phyloP scores from a whole-genome alignment of 2,329 filamentous ascomycete species.

The Colletotrichum zoysiae region DNA sequence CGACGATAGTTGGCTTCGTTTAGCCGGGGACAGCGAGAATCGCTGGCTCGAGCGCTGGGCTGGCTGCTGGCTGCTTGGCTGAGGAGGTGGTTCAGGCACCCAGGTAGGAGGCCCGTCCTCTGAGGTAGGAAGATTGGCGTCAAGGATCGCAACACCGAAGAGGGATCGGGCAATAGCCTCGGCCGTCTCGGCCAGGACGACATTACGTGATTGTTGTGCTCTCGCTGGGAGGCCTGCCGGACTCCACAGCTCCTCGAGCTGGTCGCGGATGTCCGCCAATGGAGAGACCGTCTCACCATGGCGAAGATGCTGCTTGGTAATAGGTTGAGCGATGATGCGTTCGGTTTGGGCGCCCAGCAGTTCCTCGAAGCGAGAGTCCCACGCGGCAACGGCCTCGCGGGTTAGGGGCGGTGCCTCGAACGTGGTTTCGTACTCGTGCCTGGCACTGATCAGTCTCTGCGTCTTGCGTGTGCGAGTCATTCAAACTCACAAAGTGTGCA shows the following conservation, averaged over 20 bases:
- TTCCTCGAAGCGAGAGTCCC: constrained; percentile 39
- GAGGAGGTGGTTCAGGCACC: constrained; percentile 30
- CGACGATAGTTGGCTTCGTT: constrained; percentile 17
- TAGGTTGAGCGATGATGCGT: constrained; percentile 36
- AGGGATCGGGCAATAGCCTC: constrained; percentile 39
- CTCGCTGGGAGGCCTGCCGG: not conserved
- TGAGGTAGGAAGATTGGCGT: constrained; percentile 23
- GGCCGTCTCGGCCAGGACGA: constrained; percentile 39
- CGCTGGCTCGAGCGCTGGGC: constrained; percentile 30
- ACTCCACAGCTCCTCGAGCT: constrained; percentile 37
- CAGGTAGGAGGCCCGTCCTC: constrained; percentile 29
- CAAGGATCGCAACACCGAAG: constrained; percentile 37
- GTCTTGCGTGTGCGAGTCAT: not conserved
- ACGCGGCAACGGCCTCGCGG: constrained; percentile 21
- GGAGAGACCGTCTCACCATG: constrained; percentile 10
- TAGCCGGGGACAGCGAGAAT: constrained; percentile 23
- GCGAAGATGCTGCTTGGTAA: constrained; percentile 12
- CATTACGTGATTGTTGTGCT: constrained; percentile 32
- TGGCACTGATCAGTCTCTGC: constrained; percentile 7
- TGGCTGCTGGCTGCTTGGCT: not conserved
- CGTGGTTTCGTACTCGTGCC: constrained; percentile 39
- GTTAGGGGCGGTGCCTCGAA: constrained; percentile 40
- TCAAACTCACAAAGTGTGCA: constrained; percentile 35
- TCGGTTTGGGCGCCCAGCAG: constrained; percentile 22
- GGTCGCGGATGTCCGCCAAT: constrained; percentile 27